Base-by-base conservation (phyloP, 345 rosid genomes). In the Hibiscus tridactylites region DNA sequence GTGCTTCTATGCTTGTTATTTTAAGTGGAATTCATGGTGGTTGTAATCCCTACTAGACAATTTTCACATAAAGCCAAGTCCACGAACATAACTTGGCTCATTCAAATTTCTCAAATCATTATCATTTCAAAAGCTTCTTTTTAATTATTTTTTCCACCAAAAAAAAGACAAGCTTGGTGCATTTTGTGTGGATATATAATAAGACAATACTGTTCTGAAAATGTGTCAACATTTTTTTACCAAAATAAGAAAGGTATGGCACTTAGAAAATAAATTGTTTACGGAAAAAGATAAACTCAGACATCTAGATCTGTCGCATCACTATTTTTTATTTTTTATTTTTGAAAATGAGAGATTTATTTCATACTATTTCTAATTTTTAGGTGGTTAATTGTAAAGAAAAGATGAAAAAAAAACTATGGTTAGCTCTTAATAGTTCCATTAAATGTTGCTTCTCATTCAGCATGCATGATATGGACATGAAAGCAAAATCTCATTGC, bases 391-490 rank as follows among this genome's bases (percentile, higher is more conserved):
- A 29, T 19, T 19, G 33, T 2, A 53, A 16, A 4, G n/a, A 29
- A 60, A 60, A 2, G 21, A 52, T 4, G 16, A 4, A 16, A 52
- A 35, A 26, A 3, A 50, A 31, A 28, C 31, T 1, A 26, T 2
- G 15, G 54, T 4, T 17, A 52, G 29, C 3, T 49, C 17, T 37
- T 12, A 13, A 46, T 33, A 44, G 60, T 74, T 70, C 57, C 35
- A 39, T 42, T 9, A 4, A 10, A 73, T 65, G 84, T 79, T 61
- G 84, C 73, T 79, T 77, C 82, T 69, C 67, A 71, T 68, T 85
- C 86, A 82, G 81, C 77, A 73, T 70, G 81, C 88, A 79, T 71
- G 73, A 75, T 59, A 49, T 19, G 46, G 79, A 69, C 74, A 65
- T 10, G 42, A 13, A 69, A 62, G 57, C 15, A 44, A 60, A 52